Base-by-base conservation (phyloP, 257 asterid genomes). In the Coffea canephora region DNA sequence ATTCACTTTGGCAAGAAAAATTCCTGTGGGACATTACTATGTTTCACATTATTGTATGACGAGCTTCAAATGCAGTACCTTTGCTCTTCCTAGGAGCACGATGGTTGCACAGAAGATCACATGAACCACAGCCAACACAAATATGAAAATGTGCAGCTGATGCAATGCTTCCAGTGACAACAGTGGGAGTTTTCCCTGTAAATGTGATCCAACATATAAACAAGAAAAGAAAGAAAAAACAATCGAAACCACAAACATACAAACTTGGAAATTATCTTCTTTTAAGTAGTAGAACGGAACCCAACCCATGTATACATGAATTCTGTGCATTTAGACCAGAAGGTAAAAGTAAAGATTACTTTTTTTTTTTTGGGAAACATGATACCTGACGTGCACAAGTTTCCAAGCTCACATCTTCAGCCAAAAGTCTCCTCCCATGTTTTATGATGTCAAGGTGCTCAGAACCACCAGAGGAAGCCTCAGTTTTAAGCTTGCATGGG, bases 141-240 rank as follows among this genome's bases (percentile, higher is more conserved):
- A 95, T 79, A 93, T 88, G 89, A 95, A 92, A 54, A 95, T 93
- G 84, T 95, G 97, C 73, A 95, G 96, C 85, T 93, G 94, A 84
- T 93, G 96, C 83, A 95, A 49, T 57, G 97, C 99, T 86, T 95
- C 97, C 41, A 89, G 13, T 0, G 99, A 95, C 65, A 95, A 84
- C 71, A 93, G 80, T 27, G 91, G 97, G 18, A 80, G 88, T 45
- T 79, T 52, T 66, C 98, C 98, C 97, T 93, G 91, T 68, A 41
- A 39, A 39, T 39, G 43, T 39, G 2, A 18, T 34, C 43, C 50
- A 69, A 12, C 3, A 41, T 36, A 41, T 41, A 36, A 43, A 23
- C 8, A 13, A 66, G 31, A 43, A 43, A 14, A 13, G 14, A 13
- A 19, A 52, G 15, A 3, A 3, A 48, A 31, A 31, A 31, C 34